Conservation (phyloP, 169 alveolate genomes). For the Nephromyces sp. region DNA sequence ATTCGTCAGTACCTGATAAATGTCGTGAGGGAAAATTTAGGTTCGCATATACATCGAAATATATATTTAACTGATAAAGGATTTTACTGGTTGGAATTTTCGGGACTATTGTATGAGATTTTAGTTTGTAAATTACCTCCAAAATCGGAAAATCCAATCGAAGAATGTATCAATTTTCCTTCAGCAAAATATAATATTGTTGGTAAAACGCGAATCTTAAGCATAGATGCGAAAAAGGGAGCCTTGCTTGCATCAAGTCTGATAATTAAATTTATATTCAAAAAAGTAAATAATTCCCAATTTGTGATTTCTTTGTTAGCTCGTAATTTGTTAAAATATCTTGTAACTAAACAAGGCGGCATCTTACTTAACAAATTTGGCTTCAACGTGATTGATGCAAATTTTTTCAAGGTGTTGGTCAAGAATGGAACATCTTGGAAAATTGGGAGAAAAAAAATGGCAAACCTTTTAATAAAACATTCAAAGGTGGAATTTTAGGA, state of each 20-base stretch:
- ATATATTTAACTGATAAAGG: too few relatives aligned
- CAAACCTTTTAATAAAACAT: conserved; percentile 23
- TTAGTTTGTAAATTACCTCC: too few relatives aligned
- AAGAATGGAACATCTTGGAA: conserved; percentile 69
- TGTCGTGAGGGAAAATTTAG: too few relatives aligned
- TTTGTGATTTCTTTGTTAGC: not conserved
- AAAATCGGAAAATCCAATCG: conserved; percentile 73
- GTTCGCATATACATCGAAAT: too few relatives aligned
- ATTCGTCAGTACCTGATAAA: conserved; percentile 18
- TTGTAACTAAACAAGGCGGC: not conserved
- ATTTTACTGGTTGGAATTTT: too few relatives aligned
- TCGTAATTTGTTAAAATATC: not conserved
- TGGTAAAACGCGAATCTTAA: conserved; percentile 64
- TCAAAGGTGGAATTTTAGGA: not conserved
- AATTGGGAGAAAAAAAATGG: conserved; percentile 67
- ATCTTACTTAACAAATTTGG: conserved; percentile 42
- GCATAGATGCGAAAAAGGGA: conserved; percentile 64
- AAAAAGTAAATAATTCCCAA: not conserved
- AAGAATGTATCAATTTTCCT: conserved; percentile 65
- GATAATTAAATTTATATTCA: not conserved
- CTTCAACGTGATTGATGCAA: conserved; percentile 54
- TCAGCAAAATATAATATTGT: conserved; percentile 59
- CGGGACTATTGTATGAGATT: too few relatives aligned
- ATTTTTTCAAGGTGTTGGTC: conserved; percentile 60
- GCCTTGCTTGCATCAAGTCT: conserved; percentile 69